Evolutionary conservation across 148 eudicot species (phyloP).

Genomic region (Chenopodium berlandieri): DNA sequence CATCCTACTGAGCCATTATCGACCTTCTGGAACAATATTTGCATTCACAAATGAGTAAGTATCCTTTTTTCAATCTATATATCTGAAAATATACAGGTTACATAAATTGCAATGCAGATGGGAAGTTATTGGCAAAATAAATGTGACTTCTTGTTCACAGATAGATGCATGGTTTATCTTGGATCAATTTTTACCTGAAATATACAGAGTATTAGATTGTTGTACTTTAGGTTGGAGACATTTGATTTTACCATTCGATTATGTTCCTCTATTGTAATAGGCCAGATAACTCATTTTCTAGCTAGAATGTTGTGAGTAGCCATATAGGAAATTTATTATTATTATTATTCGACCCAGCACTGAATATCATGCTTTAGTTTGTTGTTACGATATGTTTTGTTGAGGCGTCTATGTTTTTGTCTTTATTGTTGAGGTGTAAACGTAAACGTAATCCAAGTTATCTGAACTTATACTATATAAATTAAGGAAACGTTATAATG

Average conservation of each 20-base stretch:
- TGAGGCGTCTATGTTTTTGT: background rate
- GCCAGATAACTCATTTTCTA: background rate
- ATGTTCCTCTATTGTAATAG: background rate
- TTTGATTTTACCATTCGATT: background rate
- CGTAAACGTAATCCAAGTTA: background rate
- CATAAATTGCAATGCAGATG: background rate
- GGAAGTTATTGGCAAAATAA: background rate
- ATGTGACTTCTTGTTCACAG: background rate
- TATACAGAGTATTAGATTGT: background rate
- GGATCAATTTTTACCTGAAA: background rate
- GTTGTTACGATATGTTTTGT: background rate
- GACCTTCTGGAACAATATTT: constrained; percentile 91
- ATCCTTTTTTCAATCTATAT: constrained; percentile 1
- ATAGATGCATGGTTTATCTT: background rate
- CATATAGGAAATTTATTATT: background rate
- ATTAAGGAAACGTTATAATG: constrained; percentile 5
- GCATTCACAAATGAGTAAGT: constrained; percentile 97
- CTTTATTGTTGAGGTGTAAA: background rate
- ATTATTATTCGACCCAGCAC: background rate
- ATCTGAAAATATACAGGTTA: constrained; percentile 11
- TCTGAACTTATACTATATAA: background rate
- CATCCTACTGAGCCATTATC: constrained; percentile 84
- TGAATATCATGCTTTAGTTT: background rate
- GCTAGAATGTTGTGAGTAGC: background rate
- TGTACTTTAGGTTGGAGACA: background rate